Conservation (phyloP, 1,284 basidiomycete species). For the Ustilago vetiveriae region DNA sequence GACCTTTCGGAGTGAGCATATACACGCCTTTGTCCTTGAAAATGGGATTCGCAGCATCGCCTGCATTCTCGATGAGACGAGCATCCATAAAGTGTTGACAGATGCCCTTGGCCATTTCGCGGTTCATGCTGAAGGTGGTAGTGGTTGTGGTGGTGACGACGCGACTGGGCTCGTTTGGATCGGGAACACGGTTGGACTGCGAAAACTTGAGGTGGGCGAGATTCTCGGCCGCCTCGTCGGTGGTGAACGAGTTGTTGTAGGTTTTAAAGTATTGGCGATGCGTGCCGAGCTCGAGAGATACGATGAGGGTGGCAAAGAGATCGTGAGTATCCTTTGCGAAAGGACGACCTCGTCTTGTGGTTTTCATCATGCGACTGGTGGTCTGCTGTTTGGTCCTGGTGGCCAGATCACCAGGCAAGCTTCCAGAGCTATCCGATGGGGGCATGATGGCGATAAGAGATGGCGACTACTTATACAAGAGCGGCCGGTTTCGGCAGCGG, state of each 20-base stretch:
- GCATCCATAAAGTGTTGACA: conserved; percentile 99
- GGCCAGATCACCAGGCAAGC: conserved; percentile 40
- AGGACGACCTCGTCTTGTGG: conserved; percentile 55
- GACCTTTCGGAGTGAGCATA: conserved; percentile 93
- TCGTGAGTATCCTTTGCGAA: conserved; percentile 85
- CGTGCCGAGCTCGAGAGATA: conserved; percentile 85
- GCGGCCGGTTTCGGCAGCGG: not conserved
- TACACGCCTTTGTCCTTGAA: conserved; percentile 99
- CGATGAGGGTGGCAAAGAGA: conserved; percentile 94
- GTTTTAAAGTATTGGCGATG: conserved; percentile 96
- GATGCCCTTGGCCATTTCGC: conserved; percentile 99
- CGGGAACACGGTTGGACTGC: conserved; percentile 96
- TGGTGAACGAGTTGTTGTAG: conserved; percentile 93
- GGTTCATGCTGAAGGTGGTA: conserved; percentile 98
- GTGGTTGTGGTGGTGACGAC: conserved; percentile 99
- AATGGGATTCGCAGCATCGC: conserved; percentile 82
- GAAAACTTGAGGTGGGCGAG: conserved; percentile 96
- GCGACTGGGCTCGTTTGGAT: conserved; percentile 94
- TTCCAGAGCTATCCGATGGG: conserved; percentile 44
- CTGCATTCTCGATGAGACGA: conserved; percentile 93
- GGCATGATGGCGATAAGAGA: conserved; percentile 20
- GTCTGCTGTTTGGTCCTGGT: conserved; percentile 58
- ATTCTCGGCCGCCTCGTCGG: conserved; percentile 94
- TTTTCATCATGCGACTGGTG: conserved; percentile 65
- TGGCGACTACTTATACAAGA: conserved; percentile 5